A percentile compares a stretch with the other conserved stretches of the same genome.
Evolutionary conservation across 2,329 filamentous ascomycete species (phyloP).

Genomic region (Verticillium klebahnii): DNA sequence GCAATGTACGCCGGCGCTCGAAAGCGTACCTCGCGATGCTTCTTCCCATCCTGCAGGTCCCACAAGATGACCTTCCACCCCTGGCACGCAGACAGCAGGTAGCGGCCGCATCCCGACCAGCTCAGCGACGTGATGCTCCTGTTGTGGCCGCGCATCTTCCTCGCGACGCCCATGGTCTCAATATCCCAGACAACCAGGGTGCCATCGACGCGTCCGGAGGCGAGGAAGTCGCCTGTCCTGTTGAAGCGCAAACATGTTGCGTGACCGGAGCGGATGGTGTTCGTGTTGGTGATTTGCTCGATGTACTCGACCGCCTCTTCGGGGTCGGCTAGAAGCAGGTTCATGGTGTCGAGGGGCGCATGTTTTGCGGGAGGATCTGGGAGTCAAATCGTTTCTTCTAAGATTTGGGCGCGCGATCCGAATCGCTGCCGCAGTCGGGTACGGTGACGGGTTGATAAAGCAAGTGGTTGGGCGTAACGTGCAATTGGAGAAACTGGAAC

Average conservation of each 20-base stretch:
- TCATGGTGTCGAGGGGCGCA: slow-evolving; percentile 36
- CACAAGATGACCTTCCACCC: slow-evolving; percentile 96
- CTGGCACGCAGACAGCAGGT: slow-evolving; percentile 86
- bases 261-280: slow-evolving; percentile 72
- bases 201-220: slow-evolving; percentile 89
- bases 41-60: slow-evolving; percentile 70
- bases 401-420: neutral
- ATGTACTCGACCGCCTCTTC: slow-evolving; percentile 27
- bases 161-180: slow-evolving; percentile 93
- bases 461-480: neutral
- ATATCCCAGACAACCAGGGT: slow-evolving; percentile 95
- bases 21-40: slow-evolving; percentile 82
- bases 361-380: neutral
- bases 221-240: slow-evolving; percentile 88
- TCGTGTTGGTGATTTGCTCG: slow-evolving; percentile 59
- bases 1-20: slow-evolving; percentile 93
- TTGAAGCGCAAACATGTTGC: slow-evolving; percentile 78
- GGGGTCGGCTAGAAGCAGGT: slow-evolving; percentile 51
- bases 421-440: neutral
- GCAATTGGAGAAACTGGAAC: neutral
- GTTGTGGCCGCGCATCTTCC: slow-evolving; percentile 89
- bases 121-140: slow-evolving; percentile 91
- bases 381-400: neutral
- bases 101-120: slow-evolving; percentile 90
- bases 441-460: neutral